Percentiles rank a stretch among this genome's conserved stretches.
Evolutionary conservation across 495 filamentous ascomycete species (phyloP).

Genomic region (Penicillium ochrochloron): DNA sequence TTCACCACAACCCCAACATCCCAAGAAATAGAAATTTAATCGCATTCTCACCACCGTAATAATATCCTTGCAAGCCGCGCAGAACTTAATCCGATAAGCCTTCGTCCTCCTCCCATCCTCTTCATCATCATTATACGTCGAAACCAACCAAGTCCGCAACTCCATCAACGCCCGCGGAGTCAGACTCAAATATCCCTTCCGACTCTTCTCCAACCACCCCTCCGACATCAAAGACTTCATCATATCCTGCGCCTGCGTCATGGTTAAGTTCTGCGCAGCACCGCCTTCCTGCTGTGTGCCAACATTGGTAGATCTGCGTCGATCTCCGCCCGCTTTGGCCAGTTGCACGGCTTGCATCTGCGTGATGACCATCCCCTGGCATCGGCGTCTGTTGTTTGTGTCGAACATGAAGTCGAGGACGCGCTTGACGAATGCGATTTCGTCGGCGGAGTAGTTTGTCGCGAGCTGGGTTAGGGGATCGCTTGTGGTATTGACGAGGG

Average conservation of each 20-base stretch:
- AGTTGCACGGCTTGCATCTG: conserved; percentile 71
- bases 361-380: conserved; percentile 80
- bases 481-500: conserved; percentile 85
- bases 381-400: conserved; percentile 71
- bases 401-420: conserved; percentile 93
- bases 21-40: not conserved
- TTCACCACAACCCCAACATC: not conserved
- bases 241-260: conserved; percentile 74
- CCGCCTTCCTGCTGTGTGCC: conserved; percentile 46
- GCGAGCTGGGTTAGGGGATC: conserved; percentile 85
- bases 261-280: conserved; percentile 63
- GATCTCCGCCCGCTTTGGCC: conserved; percentile 36
- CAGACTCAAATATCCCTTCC: conserved; percentile 72
- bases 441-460: conserved; percentile 79
- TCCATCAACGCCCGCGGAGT: conserved; percentile 82
- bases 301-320: conserved; percentile 43
- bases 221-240: conserved; percentile 72
- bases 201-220: conserved; percentile 81
- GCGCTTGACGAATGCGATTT: conserved; percentile 87
- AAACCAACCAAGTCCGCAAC: conserved; percentile 76
- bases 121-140: conserved; percentile 80
- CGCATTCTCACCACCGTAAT: conserved; percentile 69
- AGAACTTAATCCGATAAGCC: conserved; percentile 75
- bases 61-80: conserved; percentile 87
- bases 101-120: conserved; percentile 46